phyloP scores from a whole-genome alignment of 768 basidiomycete genomes.

The Pseudohyphozyma bogoriensis region DNA sequence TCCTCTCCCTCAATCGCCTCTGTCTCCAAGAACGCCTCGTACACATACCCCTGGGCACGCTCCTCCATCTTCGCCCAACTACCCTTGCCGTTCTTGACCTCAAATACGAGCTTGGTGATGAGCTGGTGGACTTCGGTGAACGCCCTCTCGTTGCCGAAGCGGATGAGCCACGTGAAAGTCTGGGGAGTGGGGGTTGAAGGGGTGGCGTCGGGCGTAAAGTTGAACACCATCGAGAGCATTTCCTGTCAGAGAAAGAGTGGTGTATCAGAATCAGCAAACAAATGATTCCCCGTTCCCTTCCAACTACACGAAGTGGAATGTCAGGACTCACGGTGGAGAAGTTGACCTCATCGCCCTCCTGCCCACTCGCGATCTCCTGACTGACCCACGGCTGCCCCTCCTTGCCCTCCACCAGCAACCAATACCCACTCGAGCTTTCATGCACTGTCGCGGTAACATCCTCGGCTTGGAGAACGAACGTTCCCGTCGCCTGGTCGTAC shows the following conservation, averaged over 20 bases:
- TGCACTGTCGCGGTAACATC: constrained; percentile 39
- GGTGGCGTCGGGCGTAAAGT: constrained; percentile 41
- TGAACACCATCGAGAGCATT: constrained; percentile 80
- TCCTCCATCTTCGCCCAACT: constrained; percentile 57
- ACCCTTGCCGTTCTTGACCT: constrained; percentile 40
- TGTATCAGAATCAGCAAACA: constrained; percentile 25
- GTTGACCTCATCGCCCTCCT: no score
- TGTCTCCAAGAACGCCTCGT: constrained; percentile 55
- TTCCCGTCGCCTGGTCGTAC: constrained; percentile 41
- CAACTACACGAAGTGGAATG: no score
- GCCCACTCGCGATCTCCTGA: constrained; percentile 21
- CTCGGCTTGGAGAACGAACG: constrained; percentile 41
- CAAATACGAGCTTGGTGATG: constrained; percentile 69
- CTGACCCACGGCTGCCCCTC: constrained; percentile 29
- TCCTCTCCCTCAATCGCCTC: constrained; percentile 61
- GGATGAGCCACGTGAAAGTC: constrained; percentile 67
- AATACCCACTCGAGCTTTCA: constrained; percentile 1
- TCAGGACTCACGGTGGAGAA: no score
- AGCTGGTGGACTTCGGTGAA: constrained; percentile 53
- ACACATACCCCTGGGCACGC: not conserved
- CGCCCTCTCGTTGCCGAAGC: constrained; percentile 50
- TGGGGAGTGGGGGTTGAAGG: constrained; percentile 42
- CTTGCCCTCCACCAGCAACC: constrained; percentile 11
- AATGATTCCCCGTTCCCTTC: no score
- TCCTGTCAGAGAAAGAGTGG: no score